Base-by-base conservation (phyloP, 805 yeast genomes). In the Trichomonascus vanleenenianus region DNA sequence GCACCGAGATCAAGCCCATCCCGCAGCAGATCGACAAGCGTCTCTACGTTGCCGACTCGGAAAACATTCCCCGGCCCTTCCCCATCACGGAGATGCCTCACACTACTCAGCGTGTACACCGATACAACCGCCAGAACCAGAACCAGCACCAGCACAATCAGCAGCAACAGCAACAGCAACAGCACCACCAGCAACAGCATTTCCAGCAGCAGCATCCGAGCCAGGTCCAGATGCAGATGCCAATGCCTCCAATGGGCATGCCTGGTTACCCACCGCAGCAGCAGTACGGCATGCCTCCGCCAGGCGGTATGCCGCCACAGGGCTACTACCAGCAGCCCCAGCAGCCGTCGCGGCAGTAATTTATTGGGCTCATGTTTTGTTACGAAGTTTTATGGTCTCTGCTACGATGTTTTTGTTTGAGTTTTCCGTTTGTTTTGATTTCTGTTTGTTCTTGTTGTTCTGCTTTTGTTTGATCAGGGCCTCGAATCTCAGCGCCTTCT, bases 1-100 rank as follows among this genome's bases (percentile, higher is more conserved):
- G 97, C 31, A 91, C 97, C 15, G 97, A 93, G 63, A 93, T 93
- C 66, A 86, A 85, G 62, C 96, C 97, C 50, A 93, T 93, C 56
- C 98, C 98, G 33, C 81, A 87, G n/a, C 78, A 79, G 43, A 93
- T 93, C 58, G 97, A 93, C 68, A 82, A 79, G 65, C 74, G 83
- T 11, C 74, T 93, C 56, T 93, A 93, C 61, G 97, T 89, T 44
- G 91, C 89, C 39, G 51, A 50, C 16, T 45, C 53, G 19, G 77
- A 76, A 16, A 71, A 79, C 16, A 84, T 88, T 47, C 97, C 97
- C 58, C 79, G 80, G 62, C 96, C 96, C n/a, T 83, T 86, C 74
- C 85, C 85, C 57, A 75, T 84, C 48, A 83, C 83, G 12, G 60
- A 55, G n/a, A 46, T 58, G 43, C 60, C 63, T 31, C 47, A 49